A percentile compares a stretch with the other conserved stretches of the same genome.
phyloP scores from a whole-genome alignment of 441 rosid species.

The Croton laevigatus region DNA sequence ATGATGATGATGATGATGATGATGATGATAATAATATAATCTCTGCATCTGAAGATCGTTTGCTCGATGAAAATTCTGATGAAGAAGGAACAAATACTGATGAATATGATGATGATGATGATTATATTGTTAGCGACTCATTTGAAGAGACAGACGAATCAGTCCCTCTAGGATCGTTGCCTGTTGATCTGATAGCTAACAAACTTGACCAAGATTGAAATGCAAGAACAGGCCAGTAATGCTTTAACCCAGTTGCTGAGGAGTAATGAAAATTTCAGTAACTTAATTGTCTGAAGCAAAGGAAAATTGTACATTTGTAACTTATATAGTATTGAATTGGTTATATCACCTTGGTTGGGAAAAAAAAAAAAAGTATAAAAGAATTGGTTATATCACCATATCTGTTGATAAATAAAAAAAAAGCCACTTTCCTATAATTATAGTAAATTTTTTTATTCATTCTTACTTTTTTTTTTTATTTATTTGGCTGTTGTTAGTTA shows the following conservation, averaged over 20 bases:
- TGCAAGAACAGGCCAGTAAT: background rate
- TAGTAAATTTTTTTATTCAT: no score
- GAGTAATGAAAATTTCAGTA: no score
- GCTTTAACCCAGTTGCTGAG: no score
- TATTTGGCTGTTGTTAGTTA: no score
- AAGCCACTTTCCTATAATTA: no score
- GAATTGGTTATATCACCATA: no score
- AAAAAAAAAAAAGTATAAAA: no score
- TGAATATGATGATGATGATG: constrained; percentile 41
- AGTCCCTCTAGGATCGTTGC: constrained; percentile 43
- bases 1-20: constrained; percentile 29
- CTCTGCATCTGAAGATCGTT: constrained; percentile 30
- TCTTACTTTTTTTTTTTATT: no score
- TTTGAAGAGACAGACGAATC: constrained; percentile 31
- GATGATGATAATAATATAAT: constrained; percentile 22
- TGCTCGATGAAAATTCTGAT: constrained; percentile 23
- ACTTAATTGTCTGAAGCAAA: no score
- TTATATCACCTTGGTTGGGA: background rate
- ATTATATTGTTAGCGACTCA: constrained; percentile 28
- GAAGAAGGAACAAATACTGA: constrained; percentile 27
- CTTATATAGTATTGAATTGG: no score
- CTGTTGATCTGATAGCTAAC: constrained; percentile 58
- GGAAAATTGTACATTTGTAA: no score
- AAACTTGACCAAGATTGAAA: constrained; percentile 31
- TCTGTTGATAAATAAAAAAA: no score